Evolutionary conservation across 169 alveolate genomes (phyloP).

Genomic region (Plasmodium gallinaceum): DNA sequence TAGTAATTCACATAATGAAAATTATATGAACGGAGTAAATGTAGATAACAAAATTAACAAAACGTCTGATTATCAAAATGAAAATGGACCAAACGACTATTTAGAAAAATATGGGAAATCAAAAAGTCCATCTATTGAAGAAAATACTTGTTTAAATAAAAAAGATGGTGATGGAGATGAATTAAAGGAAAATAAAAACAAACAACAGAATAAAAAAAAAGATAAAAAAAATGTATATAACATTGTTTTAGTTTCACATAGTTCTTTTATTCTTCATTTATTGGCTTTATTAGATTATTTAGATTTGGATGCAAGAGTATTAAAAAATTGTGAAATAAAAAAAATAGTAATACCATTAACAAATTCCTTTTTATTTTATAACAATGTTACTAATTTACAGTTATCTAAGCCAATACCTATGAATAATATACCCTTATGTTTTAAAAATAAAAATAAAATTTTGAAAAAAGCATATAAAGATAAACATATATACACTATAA

Average conservation of each 20-base stretch:
- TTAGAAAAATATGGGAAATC: neutral
- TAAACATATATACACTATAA: conserved; percentile 42
- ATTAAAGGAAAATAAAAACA: neutral
- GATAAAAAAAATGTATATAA: conserved; percentile 22
- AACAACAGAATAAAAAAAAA: neutral
- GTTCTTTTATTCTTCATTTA: conserved; percentile 50
- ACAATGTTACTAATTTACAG: conserved; percentile 55
- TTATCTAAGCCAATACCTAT: conserved; percentile 19
- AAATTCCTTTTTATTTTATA: conserved; percentile 49
- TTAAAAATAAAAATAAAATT: conserved; percentile 18
- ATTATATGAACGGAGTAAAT: neutral
- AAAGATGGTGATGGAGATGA: neutral
- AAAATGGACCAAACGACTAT: neutral
- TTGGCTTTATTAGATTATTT: conserved; percentile 63
- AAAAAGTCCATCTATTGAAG: neutral
- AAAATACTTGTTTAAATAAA: neutral
- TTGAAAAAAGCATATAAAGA: conserved; percentile 58
- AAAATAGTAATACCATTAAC: conserved; percentile 55
- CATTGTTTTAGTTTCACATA: conserved; percentile 60
- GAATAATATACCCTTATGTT: conserved; percentile 35
- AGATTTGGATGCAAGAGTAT: conserved; percentile 33
- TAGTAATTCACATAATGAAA: neutral
- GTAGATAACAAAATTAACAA: neutral
- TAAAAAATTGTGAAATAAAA: conserved; percentile 47
- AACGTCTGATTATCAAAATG: neutral